Percentiles rank a stretch among this genome's conserved stretches.
These are phyloP conservation scores for Sanghuangporus baumii DNA, from an alignment of 1,284 basidiomycete genomes.

Conservation along the genomic window DNA sequence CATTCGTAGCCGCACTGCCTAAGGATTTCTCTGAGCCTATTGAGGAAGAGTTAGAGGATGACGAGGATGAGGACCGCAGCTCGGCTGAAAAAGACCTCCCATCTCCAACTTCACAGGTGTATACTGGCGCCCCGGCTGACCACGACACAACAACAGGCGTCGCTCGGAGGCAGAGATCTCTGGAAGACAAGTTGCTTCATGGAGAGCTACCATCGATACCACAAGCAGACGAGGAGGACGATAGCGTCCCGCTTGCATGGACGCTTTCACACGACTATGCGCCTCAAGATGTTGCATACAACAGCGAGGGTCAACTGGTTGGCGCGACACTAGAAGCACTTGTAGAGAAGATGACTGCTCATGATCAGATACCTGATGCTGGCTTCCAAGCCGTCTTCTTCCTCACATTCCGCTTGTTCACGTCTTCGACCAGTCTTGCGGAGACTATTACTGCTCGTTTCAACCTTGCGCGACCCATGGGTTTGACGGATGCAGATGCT, in stretches of 20 bases:
- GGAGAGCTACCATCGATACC: conserved; percentile 49
- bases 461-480: conserved; percentile 60
- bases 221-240: conserved; percentile 27
- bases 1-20: conserved; percentile 6
- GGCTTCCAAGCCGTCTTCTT: conserved; percentile 88
- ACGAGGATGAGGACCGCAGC: conserved; percentile 7
- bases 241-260: conserved; percentile 45
- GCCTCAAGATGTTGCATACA: conserved; percentile 82
- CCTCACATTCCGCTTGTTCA: conserved; percentile 93
- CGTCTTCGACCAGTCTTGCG: conserved; percentile 71
- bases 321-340: conserved; percentile 87
- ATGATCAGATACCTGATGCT: conserved; percentile 83
- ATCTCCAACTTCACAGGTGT: conserved; percentile 45
- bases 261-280: conserved; percentile 67
- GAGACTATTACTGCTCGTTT: conserved; percentile 78
- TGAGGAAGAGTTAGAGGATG: conserved; percentile 26
- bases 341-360: conserved; percentile 95
- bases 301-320: conserved; percentile 83
- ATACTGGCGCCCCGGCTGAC: conserved; percentile 30
- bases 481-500: conserved; percentile 58
- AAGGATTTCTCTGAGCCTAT: neutral
- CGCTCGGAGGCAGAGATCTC: conserved; percentile 33
- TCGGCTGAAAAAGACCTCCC: conserved; percentile 29
- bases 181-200: conserved; percentile 53
- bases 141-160: conserved; percentile 52